A percentile compares a stretch with the other conserved stretches of the same genome.
phyloP scores from a whole-genome alignment of 495 filamentous ascomycete genomes.

The Penicillium crystallinum region DNA sequence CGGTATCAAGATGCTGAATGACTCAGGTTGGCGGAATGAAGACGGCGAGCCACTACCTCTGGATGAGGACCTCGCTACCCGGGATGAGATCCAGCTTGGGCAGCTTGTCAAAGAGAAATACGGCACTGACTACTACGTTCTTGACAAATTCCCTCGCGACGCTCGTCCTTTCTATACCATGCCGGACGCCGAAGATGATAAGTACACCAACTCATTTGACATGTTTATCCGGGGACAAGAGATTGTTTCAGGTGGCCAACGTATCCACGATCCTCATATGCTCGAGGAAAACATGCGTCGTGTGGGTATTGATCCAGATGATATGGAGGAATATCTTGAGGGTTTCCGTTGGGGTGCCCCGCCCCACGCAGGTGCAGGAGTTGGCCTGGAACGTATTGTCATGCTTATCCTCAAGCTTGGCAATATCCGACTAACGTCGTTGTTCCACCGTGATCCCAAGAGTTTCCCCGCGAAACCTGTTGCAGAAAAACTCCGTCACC shows the following conservation, averaged over 20 bases:
- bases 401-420: conserved; percentile 80
- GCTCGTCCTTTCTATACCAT: conserved; percentile 94
- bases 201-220: conserved; percentile 86
- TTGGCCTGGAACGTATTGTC: conserved; percentile 80
- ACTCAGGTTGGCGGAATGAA: conserved; percentile 73
- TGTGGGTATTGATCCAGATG: conserved; percentile 65
- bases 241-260: conserved; percentile 85
- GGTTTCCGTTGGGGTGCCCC: conserved; percentile 85
- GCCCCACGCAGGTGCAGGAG: conserved; percentile 85
- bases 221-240: conserved; percentile 94
- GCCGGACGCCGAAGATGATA: conserved; percentile 68
- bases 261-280: conserved; percentile 75
- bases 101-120: conserved; percentile 79
- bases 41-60: conserved; percentile 62
- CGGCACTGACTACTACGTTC: conserved; percentile 85
- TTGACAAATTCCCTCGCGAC: conserved; percentile 85
- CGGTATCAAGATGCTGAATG: conserved; percentile 72
- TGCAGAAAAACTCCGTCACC: conserved; percentile 59
- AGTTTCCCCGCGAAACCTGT: conserved; percentile 58
- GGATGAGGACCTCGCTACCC: conserved; percentile 74
- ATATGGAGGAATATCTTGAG: conserved; percentile 83
- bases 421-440: conserved; percentile 80
- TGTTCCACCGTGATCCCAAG: conserved; percentile 82
- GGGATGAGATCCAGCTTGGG: conserved; percentile 83
- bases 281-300: conserved; percentile 73